Percentiles rank a stretch among this genome's conserved stretches.
phyloP scores from a whole-genome alignment of 2,329 filamentous ascomycete species.

The Trichoderma simmonsii region DNA sequence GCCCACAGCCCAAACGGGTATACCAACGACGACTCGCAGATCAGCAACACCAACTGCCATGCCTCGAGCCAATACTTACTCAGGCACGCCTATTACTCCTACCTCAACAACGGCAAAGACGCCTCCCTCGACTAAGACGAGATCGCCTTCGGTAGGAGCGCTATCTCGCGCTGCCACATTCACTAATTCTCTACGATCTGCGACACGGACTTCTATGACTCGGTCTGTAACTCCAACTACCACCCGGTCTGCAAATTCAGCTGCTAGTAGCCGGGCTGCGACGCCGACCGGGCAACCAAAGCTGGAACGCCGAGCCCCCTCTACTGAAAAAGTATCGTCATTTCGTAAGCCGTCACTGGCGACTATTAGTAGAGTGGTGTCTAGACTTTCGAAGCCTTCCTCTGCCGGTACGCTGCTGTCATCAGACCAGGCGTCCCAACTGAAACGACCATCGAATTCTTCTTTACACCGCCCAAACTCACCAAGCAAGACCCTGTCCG shows the following conservation, averaged over 20 bases:
- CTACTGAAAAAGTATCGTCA: slow-evolving; percentile 14
- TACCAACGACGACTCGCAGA: background rate
- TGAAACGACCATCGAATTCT: slow-evolving; percentile 55
- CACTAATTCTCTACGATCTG: background rate
- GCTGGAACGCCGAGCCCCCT: slow-evolving; percentile 21
- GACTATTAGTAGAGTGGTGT: background rate
- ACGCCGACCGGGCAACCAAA: background rate
- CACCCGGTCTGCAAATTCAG: background rate
- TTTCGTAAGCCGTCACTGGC: slow-evolving; percentile 19
- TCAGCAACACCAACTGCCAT: slow-evolving; percentile 2
- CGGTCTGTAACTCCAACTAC: background rate
- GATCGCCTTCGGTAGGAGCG: background rate
- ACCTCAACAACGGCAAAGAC: background rate
- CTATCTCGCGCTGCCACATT: slow-evolving; percentile 1
- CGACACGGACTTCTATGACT: background rate
- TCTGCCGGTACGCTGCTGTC: slow-evolving; percentile 10
- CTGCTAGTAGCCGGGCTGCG: slow-evolving; percentile 5
- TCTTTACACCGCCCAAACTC: slow-evolving; percentile 67
- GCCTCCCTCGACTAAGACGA: background rate
- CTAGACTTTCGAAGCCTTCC: slow-evolving; percentile 9
- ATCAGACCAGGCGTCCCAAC: slow-evolving; percentile 26
- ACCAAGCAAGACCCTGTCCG: slow-evolving; percentile 57
- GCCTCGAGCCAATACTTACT: background rate
- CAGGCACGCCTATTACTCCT: background rate
- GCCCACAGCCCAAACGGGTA: background rate